These are phyloP conservation scores for Lathyrus sativus DNA, from an alignment of 306 rosid genomes.

Conservation along the genomic window DNA sequence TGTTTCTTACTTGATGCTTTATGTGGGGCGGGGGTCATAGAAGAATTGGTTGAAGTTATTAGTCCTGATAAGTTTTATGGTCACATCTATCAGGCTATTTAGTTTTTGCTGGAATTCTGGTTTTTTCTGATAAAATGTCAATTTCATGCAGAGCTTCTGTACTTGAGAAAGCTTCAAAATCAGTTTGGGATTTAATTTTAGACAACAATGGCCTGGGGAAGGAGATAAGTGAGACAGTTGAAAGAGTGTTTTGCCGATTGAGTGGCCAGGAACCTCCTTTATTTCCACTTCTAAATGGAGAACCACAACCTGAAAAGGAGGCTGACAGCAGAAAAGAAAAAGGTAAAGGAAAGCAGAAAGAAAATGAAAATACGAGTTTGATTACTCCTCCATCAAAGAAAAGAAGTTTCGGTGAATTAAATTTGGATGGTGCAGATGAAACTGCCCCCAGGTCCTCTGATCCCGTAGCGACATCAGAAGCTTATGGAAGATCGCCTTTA, in stretches of 20 bases:
- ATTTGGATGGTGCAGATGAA: constrained; percentile 53
- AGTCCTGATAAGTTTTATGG: constrained; percentile 30
- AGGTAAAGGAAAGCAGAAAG: constrained; percentile 63
- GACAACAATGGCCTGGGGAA: constrained; percentile 78
- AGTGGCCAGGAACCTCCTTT: constrained; percentile 89
- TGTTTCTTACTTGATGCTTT: constrained; percentile 16
- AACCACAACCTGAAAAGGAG: constrained; percentile 51
- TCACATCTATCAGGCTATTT: constrained; percentile 2
- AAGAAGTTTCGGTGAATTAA: constrained; percentile 63
- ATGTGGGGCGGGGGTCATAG: constrained; percentile 11
- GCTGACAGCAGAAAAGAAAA: constrained; percentile 54
- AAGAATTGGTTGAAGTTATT: constrained; percentile 18
- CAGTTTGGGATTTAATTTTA: constrained; percentile 93
- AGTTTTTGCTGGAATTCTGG: constrained; percentile 29
- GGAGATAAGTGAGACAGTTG: constrained; percentile 86
- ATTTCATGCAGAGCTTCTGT: constrained; percentile 72
- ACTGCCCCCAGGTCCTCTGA: constrained; percentile 44
- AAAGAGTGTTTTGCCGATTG: constrained; percentile 81
- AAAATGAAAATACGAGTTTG: constrained; percentile 46
- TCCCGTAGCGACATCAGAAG: constrained; percentile 43
- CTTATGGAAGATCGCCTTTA: constrained; percentile 51
- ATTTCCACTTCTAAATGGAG: constrained; percentile 59
- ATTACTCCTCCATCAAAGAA: constrained; percentile 55
- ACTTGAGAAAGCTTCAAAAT: constrained; percentile 93
- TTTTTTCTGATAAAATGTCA: constrained; percentile 32